Conservation (phyloP, 768 basidiomycete species). For the Podaxis sp. region DNA sequence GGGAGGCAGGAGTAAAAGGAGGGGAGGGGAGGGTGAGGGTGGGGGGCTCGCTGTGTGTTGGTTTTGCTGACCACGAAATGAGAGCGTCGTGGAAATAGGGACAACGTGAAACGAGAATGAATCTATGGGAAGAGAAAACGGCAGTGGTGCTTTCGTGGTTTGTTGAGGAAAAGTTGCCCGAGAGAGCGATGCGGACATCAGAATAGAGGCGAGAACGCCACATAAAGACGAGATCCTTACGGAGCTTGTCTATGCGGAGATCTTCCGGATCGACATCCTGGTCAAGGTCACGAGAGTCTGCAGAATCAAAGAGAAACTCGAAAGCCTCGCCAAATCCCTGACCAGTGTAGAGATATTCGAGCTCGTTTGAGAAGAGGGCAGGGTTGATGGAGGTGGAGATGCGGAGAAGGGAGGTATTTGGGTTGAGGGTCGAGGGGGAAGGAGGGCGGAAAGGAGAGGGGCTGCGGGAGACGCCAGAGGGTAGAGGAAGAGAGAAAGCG, state of each 20-base stretch:
- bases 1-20: slow-evolving; percentile 91
- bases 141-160: slow-evolving; percentile 67
- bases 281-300: slow-evolving; percentile 47
- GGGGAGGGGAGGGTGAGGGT: slow-evolving; percentile 81
- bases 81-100: slow-evolving; percentile 85
- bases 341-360: slow-evolving; percentile 94
- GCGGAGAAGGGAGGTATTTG: slow-evolving; percentile 49
- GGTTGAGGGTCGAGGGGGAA: slow-evolving; percentile 42
- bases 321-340: slow-evolving; percentile 86
- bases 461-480: slow-evolving; percentile 30
- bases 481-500: slow-evolving; percentile 48
- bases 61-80: slow-evolving; percentile 53
- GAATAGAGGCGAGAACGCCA: slow-evolving; percentile 94
- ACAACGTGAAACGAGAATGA: slow-evolving; percentile 86
- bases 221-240: slow-evolving; percentile 94
- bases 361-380: slow-evolving; percentile 81
- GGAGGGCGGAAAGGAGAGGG: slow-evolving; percentile 42
- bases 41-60: slow-evolving; percentile 38
- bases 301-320: slow-evolving; percentile 80
- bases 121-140: slow-evolving; percentile 90
- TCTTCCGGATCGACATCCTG: slow-evolving; percentile 37
- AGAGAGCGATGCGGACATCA: slow-evolving; percentile 81
- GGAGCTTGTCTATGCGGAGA: slow-evolving; percentile 75
- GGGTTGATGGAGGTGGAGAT: slow-evolving; percentile 70
- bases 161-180: slow-evolving; percentile 61